Evolutionary conservation across 2,329 filamentous ascomycete species (phyloP).

Genomic region (Neoarthrinium moseri): DNA sequence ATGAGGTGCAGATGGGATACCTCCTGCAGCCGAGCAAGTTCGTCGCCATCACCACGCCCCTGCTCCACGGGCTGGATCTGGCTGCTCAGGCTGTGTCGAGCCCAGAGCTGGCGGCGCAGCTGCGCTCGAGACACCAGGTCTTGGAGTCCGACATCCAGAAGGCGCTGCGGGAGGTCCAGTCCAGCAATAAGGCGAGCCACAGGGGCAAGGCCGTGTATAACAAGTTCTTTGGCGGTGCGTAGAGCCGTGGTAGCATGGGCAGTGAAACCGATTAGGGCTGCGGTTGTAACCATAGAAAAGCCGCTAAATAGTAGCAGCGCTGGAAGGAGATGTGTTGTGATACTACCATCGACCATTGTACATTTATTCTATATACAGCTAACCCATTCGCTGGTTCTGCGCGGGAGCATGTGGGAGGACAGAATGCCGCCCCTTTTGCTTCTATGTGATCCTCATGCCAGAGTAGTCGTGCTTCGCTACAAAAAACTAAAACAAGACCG

Average conservation of each 20-base stretch:
- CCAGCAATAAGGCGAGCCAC: slow-evolving; percentile 22
- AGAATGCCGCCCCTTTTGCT: background rate
- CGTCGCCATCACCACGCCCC: slow-evolving; percentile 31
- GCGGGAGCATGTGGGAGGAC: background rate
- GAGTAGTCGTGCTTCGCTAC: too few relatives aligned
- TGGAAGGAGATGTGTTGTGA: slow-evolving; percentile 13
- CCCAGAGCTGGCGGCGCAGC: slow-evolving; percentile 31
- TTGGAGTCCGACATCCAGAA: slow-evolving; percentile 36
- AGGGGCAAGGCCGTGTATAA: slow-evolving; percentile 27
- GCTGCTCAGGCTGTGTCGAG: slow-evolving; percentile 40
- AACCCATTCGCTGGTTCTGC: background rate
- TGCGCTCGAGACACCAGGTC: slow-evolving; percentile 38
- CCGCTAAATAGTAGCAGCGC: slow-evolving; percentile 7
- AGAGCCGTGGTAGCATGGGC: background rate
- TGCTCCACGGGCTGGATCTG: slow-evolving; percentile 43
- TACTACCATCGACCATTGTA: slow-evolving; percentile 10
- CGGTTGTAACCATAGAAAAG: background rate
- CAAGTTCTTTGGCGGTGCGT: slow-evolving; percentile 24
- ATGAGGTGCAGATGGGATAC: slow-evolving; percentile 27
- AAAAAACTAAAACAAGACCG: too few relatives aligned
- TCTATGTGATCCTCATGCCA: too few relatives aligned
- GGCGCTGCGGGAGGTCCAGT: slow-evolving; percentile 5
- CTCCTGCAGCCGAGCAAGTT: slow-evolving; percentile 33
- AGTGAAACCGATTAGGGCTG: too few relatives aligned
- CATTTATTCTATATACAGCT: slow-evolving; percentile 14